A percentile compares a stretch with the other conserved stretches of the same genome.
phyloP scores from a whole-genome alignment of 2,329 filamentous ascomycete genomes.

The Pleomassaria siparia region DNA sequence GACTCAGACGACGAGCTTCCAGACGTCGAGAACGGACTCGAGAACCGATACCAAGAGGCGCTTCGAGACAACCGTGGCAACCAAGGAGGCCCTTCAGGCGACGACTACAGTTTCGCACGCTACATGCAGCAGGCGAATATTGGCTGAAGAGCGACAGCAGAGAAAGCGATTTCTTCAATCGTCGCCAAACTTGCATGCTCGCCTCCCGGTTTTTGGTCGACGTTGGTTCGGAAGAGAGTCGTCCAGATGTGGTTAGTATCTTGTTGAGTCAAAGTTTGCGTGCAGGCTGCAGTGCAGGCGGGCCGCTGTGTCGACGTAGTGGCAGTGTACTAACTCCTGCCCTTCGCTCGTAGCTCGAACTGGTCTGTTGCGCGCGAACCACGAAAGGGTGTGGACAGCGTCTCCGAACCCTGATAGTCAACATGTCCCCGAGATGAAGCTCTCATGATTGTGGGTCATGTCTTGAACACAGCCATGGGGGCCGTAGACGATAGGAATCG shows the following conservation, averaged over 20 bases:
- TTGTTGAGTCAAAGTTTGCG: constrained; percentile 7
- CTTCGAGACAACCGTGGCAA: constrained; percentile 53
- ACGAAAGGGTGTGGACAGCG: background rate
- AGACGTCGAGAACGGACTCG: constrained; percentile 63
- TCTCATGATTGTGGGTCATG: constrained; percentile 9
- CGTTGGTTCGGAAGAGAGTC: constrained; percentile 6
- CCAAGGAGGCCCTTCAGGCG: constrained; percentile 40
- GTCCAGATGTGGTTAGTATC: constrained; percentile 2
- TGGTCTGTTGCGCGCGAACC: constrained; percentile 1
- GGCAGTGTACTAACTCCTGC: background rate
- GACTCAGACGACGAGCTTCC: constrained; percentile 57
- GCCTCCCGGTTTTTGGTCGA: constrained; percentile 7
- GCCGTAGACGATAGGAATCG: constrained; percentile 1
- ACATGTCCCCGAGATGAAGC: background rate
- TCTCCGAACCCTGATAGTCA: background rate
- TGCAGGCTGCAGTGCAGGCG: constrained; percentile 6
- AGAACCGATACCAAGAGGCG: constrained; percentile 75
- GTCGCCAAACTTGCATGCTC: constrained; percentile 5
- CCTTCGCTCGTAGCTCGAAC: background rate
- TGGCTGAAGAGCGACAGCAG: constrained; percentile 28
- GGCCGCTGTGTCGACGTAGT: constrained; percentile 11
- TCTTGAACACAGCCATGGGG: constrained; percentile 23
- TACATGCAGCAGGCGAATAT: constrained; percentile 47
- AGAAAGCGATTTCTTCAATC: background rate
- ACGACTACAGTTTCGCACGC: constrained; percentile 55